Evolutionary conservation across 495 filamentous ascomycete genomes (phyloP), one percentile per base, ranked within the genome.

Genomic region (Hypoxylon rickii): DNA sequence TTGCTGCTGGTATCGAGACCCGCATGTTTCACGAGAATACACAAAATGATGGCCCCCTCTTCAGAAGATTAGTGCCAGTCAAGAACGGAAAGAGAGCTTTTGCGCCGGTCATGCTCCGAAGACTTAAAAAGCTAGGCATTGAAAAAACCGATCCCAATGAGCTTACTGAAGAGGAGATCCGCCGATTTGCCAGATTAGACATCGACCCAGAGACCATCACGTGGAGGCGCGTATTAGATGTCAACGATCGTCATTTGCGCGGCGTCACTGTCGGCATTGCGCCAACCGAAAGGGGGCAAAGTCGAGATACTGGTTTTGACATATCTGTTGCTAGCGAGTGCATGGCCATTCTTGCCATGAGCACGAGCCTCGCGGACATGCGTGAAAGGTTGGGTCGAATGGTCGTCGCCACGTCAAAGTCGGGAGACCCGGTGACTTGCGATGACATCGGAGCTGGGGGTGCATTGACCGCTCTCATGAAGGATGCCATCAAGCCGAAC

Each of bases 161-260:
- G 2, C 82, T 98, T 15, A 96, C 89, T 18, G 83, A 86, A 57
- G 94, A 97, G 16, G 94, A 98, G 70, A 88, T 96, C 54, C 76
- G 69, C 51, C 84, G 85, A 17, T 98, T 98, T 59, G 93, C 94
- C 13, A 84, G 94, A 44, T 77, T 97, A 4, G 94, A 98, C 65
- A 97, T 98, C 50, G 93, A 98, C 66, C 92, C 93, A 1, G 89
- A 89, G 16, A 96, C 94, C 17, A 96, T 98, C 70, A 98, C 94
- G 2, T 98, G 94, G 94, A 84, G 88, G 43, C 89, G 94, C 52
- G 94, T 98, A 2, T 76, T 98, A 10, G 94, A 98, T 73, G 94
- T 98, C 54, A 98, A 98, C 64, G 94, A 98, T 71, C 83, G 94
- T 33, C 92, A 97, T 73, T 79, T 98, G 46, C 83, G 94, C 58